phyloP scores from a whole-genome alignment of 331 rosid species.

The Malus hybrid region DNA sequence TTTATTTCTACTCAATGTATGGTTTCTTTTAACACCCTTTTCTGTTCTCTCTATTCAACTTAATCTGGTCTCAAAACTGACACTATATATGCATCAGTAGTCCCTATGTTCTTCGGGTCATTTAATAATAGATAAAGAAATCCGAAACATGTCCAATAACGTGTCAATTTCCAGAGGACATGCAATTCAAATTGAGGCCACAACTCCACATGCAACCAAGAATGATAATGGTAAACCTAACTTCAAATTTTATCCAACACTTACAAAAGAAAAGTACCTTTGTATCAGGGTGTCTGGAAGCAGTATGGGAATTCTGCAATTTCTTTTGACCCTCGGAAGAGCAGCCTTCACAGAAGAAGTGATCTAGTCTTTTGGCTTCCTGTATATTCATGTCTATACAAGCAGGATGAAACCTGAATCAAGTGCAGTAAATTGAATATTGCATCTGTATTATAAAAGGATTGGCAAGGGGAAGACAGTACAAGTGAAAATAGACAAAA shows the following conservation, averaged over 20 bases:
- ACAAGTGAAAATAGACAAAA: background rate
- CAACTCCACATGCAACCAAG: background rate
- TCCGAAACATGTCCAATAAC: background rate
- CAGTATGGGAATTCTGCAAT: constrained; percentile 71
- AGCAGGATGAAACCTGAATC: constrained; percentile 98
- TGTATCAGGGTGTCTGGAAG: constrained; percentile 57
- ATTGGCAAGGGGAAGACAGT: background rate
- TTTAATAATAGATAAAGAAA: background rate
- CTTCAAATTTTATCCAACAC: background rate
- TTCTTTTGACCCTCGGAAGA: constrained; percentile 85
- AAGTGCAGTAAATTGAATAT: constrained; percentile 31
- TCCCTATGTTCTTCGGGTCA: background rate
- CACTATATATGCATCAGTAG: background rate
- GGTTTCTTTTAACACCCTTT: background rate
- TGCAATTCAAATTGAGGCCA: constrained; percentile 4
- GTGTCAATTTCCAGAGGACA: background rate
- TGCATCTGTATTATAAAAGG: background rate
- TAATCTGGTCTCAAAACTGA: background rate
- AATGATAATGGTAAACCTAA: background rate
- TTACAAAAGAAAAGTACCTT: constrained; percentile 49
- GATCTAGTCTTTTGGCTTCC: constrained; percentile 88
- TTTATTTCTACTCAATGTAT: background rate
- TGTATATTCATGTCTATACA: constrained; percentile 97
- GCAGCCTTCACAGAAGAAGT: constrained; percentile 87
- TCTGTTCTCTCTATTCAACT: background rate